Evolutionary conservation across 164 flowering plant species (phyloP).

Genomic region (Magnolia changhungtana): DNA sequence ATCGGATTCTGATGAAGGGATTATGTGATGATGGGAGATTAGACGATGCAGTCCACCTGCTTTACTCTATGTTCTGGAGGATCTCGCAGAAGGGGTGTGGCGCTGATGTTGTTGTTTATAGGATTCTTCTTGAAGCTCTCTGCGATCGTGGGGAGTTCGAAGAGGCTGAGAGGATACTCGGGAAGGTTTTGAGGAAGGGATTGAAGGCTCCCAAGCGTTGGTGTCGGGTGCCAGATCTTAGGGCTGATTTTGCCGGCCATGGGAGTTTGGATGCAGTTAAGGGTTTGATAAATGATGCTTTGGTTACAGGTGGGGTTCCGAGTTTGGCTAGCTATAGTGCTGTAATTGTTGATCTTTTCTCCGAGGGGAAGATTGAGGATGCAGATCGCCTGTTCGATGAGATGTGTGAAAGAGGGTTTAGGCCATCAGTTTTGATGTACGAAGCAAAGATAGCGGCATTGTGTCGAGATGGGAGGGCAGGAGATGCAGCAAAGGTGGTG

Average conservation of each 20-base stretch:
- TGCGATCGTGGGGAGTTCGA: slow-evolving; percentile 54
- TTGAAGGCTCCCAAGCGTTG: slow-evolving; percentile 52
- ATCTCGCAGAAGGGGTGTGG: slow-evolving; percentile 80
- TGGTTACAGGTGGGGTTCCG: slow-evolving; percentile 53
- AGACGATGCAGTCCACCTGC: slow-evolving; percentile 69
- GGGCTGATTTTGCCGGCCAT: slow-evolving; percentile 11
- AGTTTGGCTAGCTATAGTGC: slow-evolving; percentile 50
- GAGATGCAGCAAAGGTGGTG: slow-evolving; percentile 47
- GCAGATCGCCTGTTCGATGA: slow-evolving; percentile 48
- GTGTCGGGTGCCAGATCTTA: slow-evolving; percentile 32
- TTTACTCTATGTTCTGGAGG: slow-evolving; percentile 81
- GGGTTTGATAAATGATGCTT: slow-evolving; percentile 43
- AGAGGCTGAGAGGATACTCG: slow-evolving; percentile 54
- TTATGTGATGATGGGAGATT: slow-evolving; percentile 59
- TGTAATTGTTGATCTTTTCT: slow-evolving; percentile 52
- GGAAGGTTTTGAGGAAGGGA: slow-evolving; percentile 69
- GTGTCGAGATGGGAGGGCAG: slow-evolving; percentile 33
- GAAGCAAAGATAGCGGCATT: slow-evolving; percentile 58
- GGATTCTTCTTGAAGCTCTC: slow-evolving; percentile 58
- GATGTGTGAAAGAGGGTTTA: slow-evolving; percentile 50
- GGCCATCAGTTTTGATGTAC: slow-evolving; percentile 34
- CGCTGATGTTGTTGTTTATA: slow-evolving; percentile 57
- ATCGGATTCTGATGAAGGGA: slow-evolving; percentile 62
- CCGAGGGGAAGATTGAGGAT: slow-evolving; percentile 45
- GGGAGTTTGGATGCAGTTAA: slow-evolving; percentile 37